Evolutionary conservation across 129 eudicot genomes (phyloP).

Genomic region (Escallonia herrerae): DNA sequence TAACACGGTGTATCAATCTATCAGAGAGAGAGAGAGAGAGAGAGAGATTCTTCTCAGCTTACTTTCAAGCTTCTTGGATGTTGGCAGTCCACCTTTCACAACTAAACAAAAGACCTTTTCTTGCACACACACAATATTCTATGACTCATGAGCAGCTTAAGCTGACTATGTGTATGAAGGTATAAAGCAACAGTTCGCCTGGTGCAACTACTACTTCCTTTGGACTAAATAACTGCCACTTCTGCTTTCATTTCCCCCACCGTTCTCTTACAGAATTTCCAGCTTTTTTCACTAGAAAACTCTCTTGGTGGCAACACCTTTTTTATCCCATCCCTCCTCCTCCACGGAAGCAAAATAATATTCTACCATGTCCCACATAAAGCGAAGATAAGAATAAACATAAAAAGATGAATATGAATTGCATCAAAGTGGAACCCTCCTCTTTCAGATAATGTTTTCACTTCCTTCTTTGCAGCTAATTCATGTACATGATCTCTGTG

Average conservation of each 20-base stretch:
- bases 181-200: constrained; percentile 9
- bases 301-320: no score
- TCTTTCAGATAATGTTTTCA: constrained; percentile 2
- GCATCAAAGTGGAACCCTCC: constrained; percentile 13
- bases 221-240: background rate
- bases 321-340: no score
- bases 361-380: background rate
- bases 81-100: background rate
- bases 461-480: background rate
- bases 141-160: constrained; percentile 7
- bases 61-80: background rate
- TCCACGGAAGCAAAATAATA: background rate
- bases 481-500: background rate
- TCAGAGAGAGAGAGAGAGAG: background rate
- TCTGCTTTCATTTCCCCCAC: background rate
- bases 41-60: no score
- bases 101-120: constrained; percentile 9
- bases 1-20: background rate
- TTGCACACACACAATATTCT: background rate
- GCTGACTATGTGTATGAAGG: constrained; percentile 6
- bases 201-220: constrained; percentile 11
- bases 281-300: background rate
- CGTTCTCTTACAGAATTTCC: background rate
- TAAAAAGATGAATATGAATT: background rate
- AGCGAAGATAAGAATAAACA: constrained; percentile 1